Evolutionary conservation across 2,329 filamentous ascomycete genomes (phyloP).

Genomic region (Trichoderma breve): DNA sequence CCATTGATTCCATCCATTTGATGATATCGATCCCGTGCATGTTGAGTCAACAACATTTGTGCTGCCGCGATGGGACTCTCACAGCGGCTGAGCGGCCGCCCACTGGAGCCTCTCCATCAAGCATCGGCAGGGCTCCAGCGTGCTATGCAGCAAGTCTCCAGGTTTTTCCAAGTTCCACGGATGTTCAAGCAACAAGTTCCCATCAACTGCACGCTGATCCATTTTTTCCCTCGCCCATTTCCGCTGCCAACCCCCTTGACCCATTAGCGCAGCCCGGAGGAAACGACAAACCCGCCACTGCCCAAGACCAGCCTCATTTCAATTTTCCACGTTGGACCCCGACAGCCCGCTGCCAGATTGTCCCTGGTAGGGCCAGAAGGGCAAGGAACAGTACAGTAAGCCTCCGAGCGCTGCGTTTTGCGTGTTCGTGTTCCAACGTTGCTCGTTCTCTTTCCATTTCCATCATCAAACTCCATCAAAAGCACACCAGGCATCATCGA

Average conservation of each 20-base stretch:
- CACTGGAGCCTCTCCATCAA: neutral
- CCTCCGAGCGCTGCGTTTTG: neutral
- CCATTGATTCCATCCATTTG: neutral
- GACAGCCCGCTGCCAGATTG: neutral
- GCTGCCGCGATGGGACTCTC: neutral
- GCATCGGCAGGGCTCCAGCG: neutral
- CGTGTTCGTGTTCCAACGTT: neutral
- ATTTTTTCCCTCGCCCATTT: slow-evolving; percentile 1
- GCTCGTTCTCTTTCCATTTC: neutral
- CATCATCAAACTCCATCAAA: neutral
- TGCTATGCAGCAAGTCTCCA: neutral
- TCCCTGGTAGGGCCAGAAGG: neutral
- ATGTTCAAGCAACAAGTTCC: neutral
- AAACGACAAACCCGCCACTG: slow-evolving; percentile 18
- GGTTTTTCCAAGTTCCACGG: neutral
- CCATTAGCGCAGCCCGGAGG: slow-evolving; percentile 11
- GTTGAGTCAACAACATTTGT: too few species aligned
- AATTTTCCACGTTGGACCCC: slow-evolving; percentile 12
- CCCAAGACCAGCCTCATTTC: slow-evolving; percentile 15
- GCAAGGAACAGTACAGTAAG: neutral
- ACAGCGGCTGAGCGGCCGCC: slow-evolving; percentile 6
- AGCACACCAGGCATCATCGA: neutral
- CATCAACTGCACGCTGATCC: neutral
- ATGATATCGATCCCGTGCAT: too few species aligned
- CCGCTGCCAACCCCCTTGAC: slow-evolving; percentile 14